Evolutionary conservation across 1,284 basidiomycete species (phyloP).

Genomic region (Tylopilus sp.): DNA sequence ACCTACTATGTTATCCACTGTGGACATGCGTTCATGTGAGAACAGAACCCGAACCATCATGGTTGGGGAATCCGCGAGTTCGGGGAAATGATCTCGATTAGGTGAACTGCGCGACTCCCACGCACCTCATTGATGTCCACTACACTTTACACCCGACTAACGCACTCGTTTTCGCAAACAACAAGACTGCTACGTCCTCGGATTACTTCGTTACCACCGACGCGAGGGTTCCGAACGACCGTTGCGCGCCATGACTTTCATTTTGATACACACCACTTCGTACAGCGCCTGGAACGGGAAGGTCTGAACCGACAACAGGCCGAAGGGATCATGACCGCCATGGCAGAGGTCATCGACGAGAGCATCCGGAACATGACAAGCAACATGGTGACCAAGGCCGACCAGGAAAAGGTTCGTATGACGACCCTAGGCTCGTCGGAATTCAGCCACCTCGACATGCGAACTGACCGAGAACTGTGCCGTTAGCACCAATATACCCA

Average conservation of each 20-base stretch:
- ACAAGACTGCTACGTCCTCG: slow-evolving; percentile 13
- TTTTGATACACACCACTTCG: slow-evolving; percentile 96
- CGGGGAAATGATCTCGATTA: neutral
- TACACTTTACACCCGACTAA: slow-evolving; percentile 17
- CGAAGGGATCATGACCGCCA: slow-evolving; percentile 94
- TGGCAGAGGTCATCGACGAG: slow-evolving; percentile 96
- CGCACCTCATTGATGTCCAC: slow-evolving; percentile 23
- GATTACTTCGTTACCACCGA: slow-evolving; percentile 3
- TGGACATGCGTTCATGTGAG: too few relatives aligned
- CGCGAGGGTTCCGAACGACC: slow-evolving; percentile 38
- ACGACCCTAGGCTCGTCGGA: neutral
- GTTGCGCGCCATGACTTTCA: slow-evolving; percentile 64
- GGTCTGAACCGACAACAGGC: slow-evolving; percentile 91
- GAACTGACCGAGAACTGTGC: slow-evolving; percentile 22
- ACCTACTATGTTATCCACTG: too few relatives aligned
- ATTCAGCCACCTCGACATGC: neutral
- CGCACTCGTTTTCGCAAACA: slow-evolving; percentile 10
- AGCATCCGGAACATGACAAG: slow-evolving; percentile 94
- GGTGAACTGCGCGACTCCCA: slow-evolving; percentile 24
- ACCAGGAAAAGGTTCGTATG: slow-evolving; percentile 88
- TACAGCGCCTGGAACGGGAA: slow-evolving; percentile 88
- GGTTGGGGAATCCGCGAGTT: too few relatives aligned
- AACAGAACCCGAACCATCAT: too few relatives aligned
- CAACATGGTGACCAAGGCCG: slow-evolving; percentile 93
- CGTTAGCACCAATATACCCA: slow-evolving; percentile 91